Base-by-base conservation (phyloP, 2,329 filamentous ascomycete genomes). In the Aureobasidium subglaciale region DNA sequence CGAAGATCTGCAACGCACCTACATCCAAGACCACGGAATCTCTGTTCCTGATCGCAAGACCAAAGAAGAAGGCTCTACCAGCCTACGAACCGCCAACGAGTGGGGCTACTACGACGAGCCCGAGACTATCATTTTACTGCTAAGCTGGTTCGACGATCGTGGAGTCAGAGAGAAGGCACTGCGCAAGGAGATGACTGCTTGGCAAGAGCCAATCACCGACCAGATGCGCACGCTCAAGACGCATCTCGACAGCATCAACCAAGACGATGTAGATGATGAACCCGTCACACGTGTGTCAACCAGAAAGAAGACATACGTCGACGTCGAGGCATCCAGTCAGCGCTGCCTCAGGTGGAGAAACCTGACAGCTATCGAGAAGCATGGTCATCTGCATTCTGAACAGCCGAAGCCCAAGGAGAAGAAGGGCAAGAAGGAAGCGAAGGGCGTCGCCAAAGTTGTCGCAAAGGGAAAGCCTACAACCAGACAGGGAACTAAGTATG, bases 51-150 rank as follows among this genome's bases (percentile, higher is more conserved):
- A 96, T 70, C 86, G 93, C 58, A 95, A 95, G 73, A 81, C 83
- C 63, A 76, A 79, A 57, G 93, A 99, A 69, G 93, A 99, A 73
- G 91, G 90, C 5, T 70, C 79, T 0, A 95, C 90, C 0, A 87
- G 85, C 63, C 82, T 97, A 2, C 83, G 81, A 58, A 85, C 80
- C 50, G 89, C 92, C 2, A 74, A 75, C 11, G 87, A 97, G 69
- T 99, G 93, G 91, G 93, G 88, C 10, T 99, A 89, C 72, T 90
- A 90, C 63, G 88, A 92, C 34, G 87, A 93, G 10, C 83, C 88
- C 0, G 83, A 86, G 46, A 80, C 88, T 34, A 73, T 99, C 5
- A 88, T 93, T 59, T 81, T 80, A 52, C 79, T 99, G 16, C 83
- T 97, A 59, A 80, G 81, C 52, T 99, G 93, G 91, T 79, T 99